These are phyloP conservation scores for Macrophomina phaseolina DNA, from an alignment of 2,329 filamentous ascomycete species.

Conservation along the genomic window DNA sequence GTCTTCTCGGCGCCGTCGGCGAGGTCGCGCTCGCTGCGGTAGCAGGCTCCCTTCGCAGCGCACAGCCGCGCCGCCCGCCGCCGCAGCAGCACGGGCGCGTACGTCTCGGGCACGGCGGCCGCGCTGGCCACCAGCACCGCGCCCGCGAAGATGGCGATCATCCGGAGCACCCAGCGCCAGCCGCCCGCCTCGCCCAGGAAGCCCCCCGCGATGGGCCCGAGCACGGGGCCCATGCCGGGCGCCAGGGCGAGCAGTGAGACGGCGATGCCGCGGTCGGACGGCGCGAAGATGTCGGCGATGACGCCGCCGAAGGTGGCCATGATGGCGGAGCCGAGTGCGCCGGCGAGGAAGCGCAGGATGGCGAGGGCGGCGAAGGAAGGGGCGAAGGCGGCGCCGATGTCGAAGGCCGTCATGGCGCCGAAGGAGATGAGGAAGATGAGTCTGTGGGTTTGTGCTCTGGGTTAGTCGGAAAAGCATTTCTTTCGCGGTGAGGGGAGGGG, in stretches of 20 bases:
- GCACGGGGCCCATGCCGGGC: conserved; percentile 54
- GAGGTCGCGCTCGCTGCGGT: conserved; percentile 41
- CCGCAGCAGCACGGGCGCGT: conserved; percentile 58
- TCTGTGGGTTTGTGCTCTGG: conserved; percentile 34
- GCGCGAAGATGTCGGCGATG: conserved; percentile 67
- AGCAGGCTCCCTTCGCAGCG: conserved; percentile 51
- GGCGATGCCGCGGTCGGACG: conserved; percentile 59
- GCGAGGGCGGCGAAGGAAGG: conserved; percentile 38
- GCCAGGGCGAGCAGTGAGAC: conserved; percentile 36
- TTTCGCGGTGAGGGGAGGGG: too few relatives aligned
- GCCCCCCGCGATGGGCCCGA: conserved; percentile 69
- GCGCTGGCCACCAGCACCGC: conserved; percentile 49
- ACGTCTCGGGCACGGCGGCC: conserved; percentile 54
- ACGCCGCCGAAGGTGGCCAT: conserved; percentile 70
- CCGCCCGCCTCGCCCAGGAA: conserved; percentile 68
- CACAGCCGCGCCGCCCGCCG: conserved; percentile 54
- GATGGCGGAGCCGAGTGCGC: conserved; percentile 65
- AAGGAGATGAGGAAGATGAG: conserved; percentile 67
- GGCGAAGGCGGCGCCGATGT: conserved; percentile 53
- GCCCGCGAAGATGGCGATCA: conserved; percentile 58
- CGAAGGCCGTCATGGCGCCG: conserved; percentile 64
- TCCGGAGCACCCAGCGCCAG: conserved; percentile 73
- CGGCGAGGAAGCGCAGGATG: conserved; percentile 71
- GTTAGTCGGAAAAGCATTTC: too few relatives aligned
- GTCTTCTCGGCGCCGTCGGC: conserved; percentile 26